Base-by-base conservation (phyloP, 2,329 filamentous ascomycete genomes). In the Neonectria hederae region DNA sequence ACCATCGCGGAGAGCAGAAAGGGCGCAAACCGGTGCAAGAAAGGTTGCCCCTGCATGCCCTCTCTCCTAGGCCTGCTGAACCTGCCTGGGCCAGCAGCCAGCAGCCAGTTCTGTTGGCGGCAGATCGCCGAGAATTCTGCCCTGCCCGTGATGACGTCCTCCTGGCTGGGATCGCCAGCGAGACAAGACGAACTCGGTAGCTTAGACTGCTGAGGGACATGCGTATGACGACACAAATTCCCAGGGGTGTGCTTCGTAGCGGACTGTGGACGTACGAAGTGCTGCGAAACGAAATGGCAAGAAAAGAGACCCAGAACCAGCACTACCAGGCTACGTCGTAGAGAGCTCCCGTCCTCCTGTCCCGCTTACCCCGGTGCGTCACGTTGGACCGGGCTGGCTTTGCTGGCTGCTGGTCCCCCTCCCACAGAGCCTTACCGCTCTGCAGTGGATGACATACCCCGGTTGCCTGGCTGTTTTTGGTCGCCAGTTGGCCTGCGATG, bases 161-260 rank as follows among this genome's bases (percentile, higher is more conserved):
- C 46, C 55, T 49, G 61, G 42, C 10, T 45, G 26, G 32, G 55
- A 51, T 55, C 51, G 53, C 52, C 62, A 45, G 45, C 51, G 56
- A 60, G 45, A 46, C 45, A 64, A 38, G 51, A 52, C 46, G 38
- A 53, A 61, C 52, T 46, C 19, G 56, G 56, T 53, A 9, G 11
- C 38, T 42, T 17, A 48, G 38, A 55, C 28, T 52, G 28, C 42
- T 32, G 52, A 48, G 53, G 53, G 10, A 28, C 56, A 28, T 56
- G 62, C 43, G 56, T 56, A 64, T 64, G 62, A 64, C 62, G 62
- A 64, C 62, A 64, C 60, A 14, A 19, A 28, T n/a, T 40, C 22
- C 28, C 22, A 55, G 24, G 51, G 48, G 28, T 10, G 7, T 28
- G n/a, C 26, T 30, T 30, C n/a, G 46, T 32, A 49, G 17, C n/a